phyloP scores from a whole-genome alignment of 805 yeast genomes.

The Osmozyma mogii region DNA sequence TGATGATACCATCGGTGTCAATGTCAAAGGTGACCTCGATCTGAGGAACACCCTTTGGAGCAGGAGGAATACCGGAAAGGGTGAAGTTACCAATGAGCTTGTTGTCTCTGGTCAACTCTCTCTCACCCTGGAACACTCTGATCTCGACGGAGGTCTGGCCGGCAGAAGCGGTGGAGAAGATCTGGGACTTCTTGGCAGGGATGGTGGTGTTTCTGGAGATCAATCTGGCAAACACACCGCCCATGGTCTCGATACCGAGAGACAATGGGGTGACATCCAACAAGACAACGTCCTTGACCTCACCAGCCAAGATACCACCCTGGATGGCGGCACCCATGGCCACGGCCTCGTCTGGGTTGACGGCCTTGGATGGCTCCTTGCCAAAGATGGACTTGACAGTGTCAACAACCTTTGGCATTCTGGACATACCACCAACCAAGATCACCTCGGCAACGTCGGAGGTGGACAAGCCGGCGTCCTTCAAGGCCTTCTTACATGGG shows the following conservation, averaged over 20 bases:
- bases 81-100: constrained; percentile 96
- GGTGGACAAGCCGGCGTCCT: constrained; percentile 66
- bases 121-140: constrained; percentile 98
- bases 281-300: constrained; percentile 83
- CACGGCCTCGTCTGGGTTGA: constrained; percentile 92
- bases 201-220: constrained; percentile 92
- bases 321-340: constrained; percentile 97
- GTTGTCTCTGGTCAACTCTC: constrained; percentile 97
- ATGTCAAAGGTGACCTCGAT: constrained; percentile 92
- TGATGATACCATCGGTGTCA: constrained; percentile 96
- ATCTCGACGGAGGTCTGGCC: constrained; percentile 96
- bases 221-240: constrained; percentile 93
- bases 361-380: constrained; percentile 81
- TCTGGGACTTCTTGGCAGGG: constrained; percentile 94
- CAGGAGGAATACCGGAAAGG: constrained; percentile 89
- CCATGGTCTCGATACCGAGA: constrained; percentile 94
- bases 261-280: constrained; percentile 87
- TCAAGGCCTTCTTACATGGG: constrained; percentile 75
- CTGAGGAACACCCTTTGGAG: constrained; percentile 92
- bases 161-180: constrained; percentile 90
- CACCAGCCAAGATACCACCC: constrained; percentile 95
- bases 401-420: constrained; percentile 83
- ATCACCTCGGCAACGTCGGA: constrained; percentile 72
- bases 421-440: constrained; percentile 85
- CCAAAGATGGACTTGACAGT: constrained; percentile 72